Evolutionary conservation across 1,284 basidiomycete genomes (phyloP), one percentile per base, ranked within the genome.

Genomic region (Laetiporus sulphureus): DNA sequence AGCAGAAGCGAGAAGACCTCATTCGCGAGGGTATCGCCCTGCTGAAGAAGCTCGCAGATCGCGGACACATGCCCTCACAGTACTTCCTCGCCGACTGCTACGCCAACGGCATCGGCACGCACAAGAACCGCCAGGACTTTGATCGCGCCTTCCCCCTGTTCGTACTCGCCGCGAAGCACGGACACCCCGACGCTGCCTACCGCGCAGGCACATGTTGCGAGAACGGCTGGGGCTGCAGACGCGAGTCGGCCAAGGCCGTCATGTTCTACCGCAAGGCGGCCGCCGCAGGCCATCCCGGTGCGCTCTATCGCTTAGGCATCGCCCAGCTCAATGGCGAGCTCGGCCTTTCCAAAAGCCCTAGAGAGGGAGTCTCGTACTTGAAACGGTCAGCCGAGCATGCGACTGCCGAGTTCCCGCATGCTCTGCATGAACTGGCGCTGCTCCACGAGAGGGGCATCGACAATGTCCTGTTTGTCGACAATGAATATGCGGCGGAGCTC

Each of bases 11-110:
- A 45, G 89, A 93, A 51, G 90, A 88, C 51, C 76, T 95, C 55
- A 69, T 91, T 52, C 80, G 81, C 43, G 95, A 98, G 66, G 93
- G 93, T 3, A 87, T 82, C 10, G 67, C 74, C 0, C 72, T 98
- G 37, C 77, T 98, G 47, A 94, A 93, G 59, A 83, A 85, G 32
- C 82, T 95, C 43, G 93, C 94, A 1, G 91, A 96, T 63, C 75
- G 95, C 44, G 94, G 95, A 1, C 94, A 97, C 63, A 82, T 90
- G 34, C 81, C 92, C 53, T 91, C 91, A 1, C 94, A 98, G 64
- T 98, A 97, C 70, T 95, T 97, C 65, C 76, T 98, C 48, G 95
- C 92, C 18, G 95, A 99, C 68, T 97, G 94, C 67, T 98, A 90
- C 61, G 89, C 94, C 31, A 97, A 98, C 61, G 95, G 95, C 12